Evolutionary conservation across 2,329 filamentous ascomycete genomes (phyloP), one percentile per base, ranked within the genome.

Genomic region (Chalaropsis thielavioides): DNA sequence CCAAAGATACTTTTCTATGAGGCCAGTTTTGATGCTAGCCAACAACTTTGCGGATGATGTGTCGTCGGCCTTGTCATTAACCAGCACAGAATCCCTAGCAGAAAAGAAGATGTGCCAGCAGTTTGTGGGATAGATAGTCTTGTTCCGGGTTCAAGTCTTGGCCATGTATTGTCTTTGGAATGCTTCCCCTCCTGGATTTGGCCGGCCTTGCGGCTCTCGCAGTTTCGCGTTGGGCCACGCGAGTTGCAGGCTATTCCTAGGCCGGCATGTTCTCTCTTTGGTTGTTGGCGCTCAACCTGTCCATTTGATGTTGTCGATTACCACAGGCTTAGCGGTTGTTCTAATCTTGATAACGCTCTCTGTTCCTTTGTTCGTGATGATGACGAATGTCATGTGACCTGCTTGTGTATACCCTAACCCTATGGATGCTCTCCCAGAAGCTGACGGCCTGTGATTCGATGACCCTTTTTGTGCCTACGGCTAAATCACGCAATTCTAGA

Each of bases 21-120:
- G 51, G 11, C 43, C 64, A 22, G 35, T 61, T 22, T 40, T 54
- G 22, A 31, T 63, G 27, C 58, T 54, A 31, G n/a, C 51, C 3
- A 49, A 62, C 27, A 64, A 49, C n/a, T 64, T 67, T 62, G 59
- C 62, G 2, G 65, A 64, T 40, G 59, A 67, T 59, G 59, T 67
- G 51, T 64, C 65, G 8, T 43, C 56, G n/a, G 62, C 62, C 24
- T 38, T 67, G 58, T 64, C 56, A 24, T 49, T 64, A 38, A 31
- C 56, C 15, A 67, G 44, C 19, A 60, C 51, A 15, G 62, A 64
- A 19, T 59, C 62, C 11, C 27, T 64, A 10, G n/a, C 27, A 7
- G 51, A 63, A 19, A 41, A 61, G 13, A 64, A 44, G 44, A 24
- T 43, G n/a, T 62, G 46, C 40, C 19, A 43, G 22, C 44, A 62